Conservation (phyloP, 108 stramenopile species). For the Cyclotella baltica region DNA sequence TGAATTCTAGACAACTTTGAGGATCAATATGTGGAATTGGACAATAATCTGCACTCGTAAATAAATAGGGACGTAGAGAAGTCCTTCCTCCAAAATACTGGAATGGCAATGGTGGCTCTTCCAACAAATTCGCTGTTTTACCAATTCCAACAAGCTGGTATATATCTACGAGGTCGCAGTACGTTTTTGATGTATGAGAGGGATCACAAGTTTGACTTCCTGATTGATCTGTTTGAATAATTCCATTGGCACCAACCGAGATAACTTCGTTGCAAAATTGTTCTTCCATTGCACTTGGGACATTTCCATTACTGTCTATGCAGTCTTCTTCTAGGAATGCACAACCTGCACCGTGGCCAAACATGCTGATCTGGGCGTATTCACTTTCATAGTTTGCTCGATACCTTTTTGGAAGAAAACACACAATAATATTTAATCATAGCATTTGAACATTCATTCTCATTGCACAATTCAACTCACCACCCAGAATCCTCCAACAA, state of each 20-base stretch:
- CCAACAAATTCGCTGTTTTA: conserved; percentile 27
- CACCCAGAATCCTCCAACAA: conserved; percentile 68
- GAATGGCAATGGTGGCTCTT: conserved; percentile 37
- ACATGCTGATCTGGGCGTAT: conserved; percentile 45
- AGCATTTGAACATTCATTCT: conserved; percentile 39
- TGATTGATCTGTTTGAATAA: conserved; percentile 15
- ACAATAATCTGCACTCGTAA: conserved; percentile 52
- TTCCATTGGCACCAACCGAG: conserved; percentile 16
- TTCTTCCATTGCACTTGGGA: conserved; percentile 61
- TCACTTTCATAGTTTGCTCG: conserved; percentile 54
- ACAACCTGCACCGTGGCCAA: conserved; percentile 64
- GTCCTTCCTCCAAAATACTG: conserved; percentile 46
- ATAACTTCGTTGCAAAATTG: conserved; percentile 68
- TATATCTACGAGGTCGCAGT: conserved; percentile 48
- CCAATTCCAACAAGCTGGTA: conserved; percentile 41
- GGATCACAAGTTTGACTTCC: conserved; percentile 55
- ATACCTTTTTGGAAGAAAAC: conserved; percentile 26
- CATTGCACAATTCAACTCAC: conserved; percentile 46
- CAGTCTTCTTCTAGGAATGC: conserved; percentile 58
- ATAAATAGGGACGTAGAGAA: conserved; percentile 41
- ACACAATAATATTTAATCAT: neutral
- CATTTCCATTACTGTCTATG: conserved; percentile 56
- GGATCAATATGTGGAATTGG: conserved; percentile 47
- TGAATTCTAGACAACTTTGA: conserved; percentile 45
- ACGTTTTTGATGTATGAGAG: conserved; percentile 51